Evolutionary conservation across 768 basidiomycete genomes (phyloP).

Genomic region (Candolleomyces aberdarensis): DNA sequence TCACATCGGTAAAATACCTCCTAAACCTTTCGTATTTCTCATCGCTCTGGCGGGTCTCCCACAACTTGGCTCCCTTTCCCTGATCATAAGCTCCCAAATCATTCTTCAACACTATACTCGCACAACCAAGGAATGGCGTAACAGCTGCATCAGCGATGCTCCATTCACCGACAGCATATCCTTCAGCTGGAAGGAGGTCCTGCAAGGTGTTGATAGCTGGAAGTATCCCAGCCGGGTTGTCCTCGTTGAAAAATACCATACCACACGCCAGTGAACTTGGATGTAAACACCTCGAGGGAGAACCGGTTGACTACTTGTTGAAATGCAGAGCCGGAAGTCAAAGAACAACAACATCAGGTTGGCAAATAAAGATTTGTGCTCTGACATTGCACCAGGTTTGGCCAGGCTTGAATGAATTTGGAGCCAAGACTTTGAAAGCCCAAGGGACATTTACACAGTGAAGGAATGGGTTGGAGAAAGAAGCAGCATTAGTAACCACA

Average conservation of each 20-base stretch:
- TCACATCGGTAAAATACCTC: constrained; percentile 45
- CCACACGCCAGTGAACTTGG: constrained; percentile 40
- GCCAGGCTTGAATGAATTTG: no score
- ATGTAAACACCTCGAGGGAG: constrained; percentile 55
- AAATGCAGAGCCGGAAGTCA: no score
- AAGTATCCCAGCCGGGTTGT: constrained; percentile 38
- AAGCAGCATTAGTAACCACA: no score
- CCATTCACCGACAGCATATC: constrained; percentile 46
- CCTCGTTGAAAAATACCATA: constrained; percentile 34
- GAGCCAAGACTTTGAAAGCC: no score
- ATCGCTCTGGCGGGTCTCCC: constrained; percentile 37
- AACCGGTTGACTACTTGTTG: no score
- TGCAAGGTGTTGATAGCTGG: constrained; percentile 47
- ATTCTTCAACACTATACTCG: constrained; percentile 41
- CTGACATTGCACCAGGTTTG: no score
- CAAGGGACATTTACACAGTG: no score
- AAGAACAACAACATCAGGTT: no score
- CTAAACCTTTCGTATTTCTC: constrained; percentile 48
- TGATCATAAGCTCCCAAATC: constrained; percentile 49
- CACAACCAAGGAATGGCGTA: constrained; percentile 57
- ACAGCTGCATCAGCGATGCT: constrained; percentile 59
- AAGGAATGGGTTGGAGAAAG: no score
- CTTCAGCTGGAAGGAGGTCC: constrained; percentile 43
- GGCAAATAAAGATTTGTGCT: no score
- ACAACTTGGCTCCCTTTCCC: constrained; percentile 45